phyloP scores from a whole-genome alignment of 345 rosid species.

The Eucalyptus lansdowneana region DNA sequence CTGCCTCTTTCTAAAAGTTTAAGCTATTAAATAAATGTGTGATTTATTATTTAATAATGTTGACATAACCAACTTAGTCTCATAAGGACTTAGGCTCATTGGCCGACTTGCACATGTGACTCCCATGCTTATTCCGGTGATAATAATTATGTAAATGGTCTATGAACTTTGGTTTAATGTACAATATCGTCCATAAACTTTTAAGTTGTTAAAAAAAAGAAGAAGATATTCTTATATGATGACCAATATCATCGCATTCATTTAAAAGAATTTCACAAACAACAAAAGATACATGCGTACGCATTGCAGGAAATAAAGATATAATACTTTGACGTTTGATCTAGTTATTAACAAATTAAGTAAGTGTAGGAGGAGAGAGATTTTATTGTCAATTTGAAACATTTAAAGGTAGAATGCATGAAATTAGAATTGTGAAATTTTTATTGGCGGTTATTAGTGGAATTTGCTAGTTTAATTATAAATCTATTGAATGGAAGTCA shows the following conservation, averaged over 20 bases:
- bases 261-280: neutral
- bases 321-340: neutral
- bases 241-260: fast-evolving
- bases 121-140: neutral
- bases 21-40: no score
- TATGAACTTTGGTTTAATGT: no score
- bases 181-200: fast-evolving
- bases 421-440: neutral
- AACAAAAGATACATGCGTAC: neutral
- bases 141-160: neutral
- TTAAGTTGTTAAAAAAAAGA: no score
- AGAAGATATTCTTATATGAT: no score
- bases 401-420: neutral
- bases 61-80: neutral
- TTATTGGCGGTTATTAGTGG: neutral
- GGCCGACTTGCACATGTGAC: fast-evolving
- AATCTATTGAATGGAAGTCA: no score
- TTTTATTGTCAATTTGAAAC: neutral
- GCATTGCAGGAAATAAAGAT: neutral
- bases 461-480: no score
- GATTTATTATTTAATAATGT: no score
- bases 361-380: neutral
- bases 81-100: neutral
- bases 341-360: neutral
- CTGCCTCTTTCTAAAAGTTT: no score